Evolutionary conservation across 106 monocot genomes (phyloP).

Genomic region (Allium cepa): DNA sequence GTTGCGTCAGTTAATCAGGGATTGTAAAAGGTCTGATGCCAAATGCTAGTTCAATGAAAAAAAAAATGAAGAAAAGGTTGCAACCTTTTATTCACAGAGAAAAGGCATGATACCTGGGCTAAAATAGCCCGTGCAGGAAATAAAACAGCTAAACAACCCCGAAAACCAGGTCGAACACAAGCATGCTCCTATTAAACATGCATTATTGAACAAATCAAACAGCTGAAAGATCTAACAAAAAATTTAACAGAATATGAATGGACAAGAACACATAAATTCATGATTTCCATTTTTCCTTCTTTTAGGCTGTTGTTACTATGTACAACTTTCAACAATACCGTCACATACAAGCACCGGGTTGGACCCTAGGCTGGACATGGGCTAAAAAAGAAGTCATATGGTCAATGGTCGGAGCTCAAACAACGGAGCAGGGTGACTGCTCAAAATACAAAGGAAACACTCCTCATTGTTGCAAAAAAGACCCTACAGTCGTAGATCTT

Average conservation of each 20-base stretch:
- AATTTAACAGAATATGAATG: background rate
- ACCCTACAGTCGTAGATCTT: conserved; percentile 60
- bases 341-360: conserved; percentile 82
- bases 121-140: no score
- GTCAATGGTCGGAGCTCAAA: conserved; percentile 70
- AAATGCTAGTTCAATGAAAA: no score
- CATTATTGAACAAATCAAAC: background rate
- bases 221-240: background rate
- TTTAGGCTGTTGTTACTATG: conserved; percentile 85
- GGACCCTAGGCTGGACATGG: conserved; percentile 77
- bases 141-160: no score
- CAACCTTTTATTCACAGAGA: no score
- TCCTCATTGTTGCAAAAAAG: conserved; percentile 67
- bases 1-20: no score
- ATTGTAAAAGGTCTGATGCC: no score
- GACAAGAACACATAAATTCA: background rate
- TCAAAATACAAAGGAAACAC: conserved; percentile 59
- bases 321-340: conserved; percentile 91
- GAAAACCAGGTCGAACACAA: background rate
- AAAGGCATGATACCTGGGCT: no score
- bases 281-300: background rate
- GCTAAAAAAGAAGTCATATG: conserved; percentile 81
- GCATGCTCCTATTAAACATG: background rate
- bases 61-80: no score
- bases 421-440: conserved; percentile 86